Conservation (phyloP, 257 asterid genomes). For the Rauvolfia tetraphylla region DNA sequence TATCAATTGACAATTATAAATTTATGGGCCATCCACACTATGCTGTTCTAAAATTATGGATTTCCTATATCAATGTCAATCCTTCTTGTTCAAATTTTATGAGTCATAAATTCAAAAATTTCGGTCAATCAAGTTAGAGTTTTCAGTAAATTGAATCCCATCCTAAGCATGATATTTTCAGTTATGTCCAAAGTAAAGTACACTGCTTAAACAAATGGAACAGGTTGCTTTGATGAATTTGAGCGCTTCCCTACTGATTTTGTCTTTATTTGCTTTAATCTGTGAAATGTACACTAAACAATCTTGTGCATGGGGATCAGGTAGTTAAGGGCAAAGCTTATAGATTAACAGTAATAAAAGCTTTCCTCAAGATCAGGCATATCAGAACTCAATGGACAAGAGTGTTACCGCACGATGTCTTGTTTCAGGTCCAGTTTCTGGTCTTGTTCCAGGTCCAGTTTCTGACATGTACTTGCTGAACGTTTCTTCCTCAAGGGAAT, state of each 20-base stretch:
- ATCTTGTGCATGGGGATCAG: not conserved
- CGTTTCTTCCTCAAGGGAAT: slow-evolving; percentile 80
- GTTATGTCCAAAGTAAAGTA: not conserved
- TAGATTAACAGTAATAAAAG: not conserved
- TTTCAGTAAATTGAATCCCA: not conserved
- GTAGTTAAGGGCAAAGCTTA: not conserved
- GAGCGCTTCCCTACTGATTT: not conserved
- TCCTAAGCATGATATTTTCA: not conserved
- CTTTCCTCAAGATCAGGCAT: not conserved
- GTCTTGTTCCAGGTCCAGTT: slow-evolving; percentile 35
- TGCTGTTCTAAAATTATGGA: not conserved
- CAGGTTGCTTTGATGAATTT: not conserved
- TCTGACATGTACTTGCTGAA: slow-evolving; percentile 35
- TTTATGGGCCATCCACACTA: not conserved
- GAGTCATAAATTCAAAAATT: not conserved
- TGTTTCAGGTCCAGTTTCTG: slow-evolving; percentile 32
- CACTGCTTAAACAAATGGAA: not conserved
- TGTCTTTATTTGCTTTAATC: no score
- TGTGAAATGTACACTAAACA: not conserved
- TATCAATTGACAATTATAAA: not conserved
- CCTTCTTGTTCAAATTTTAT: not conserved
- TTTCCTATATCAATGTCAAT: not conserved
- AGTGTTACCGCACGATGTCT: slow-evolving; percentile 65
- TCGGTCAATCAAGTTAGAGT: not conserved
- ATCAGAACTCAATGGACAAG: not conserved